A percentile compares a stretch with the other conserved stretches of the same genome.
These are phyloP conservation scores for Lachancea waltii DNA, from an alignment of 805 yeast species.

Conservation along the genomic window DNA sequence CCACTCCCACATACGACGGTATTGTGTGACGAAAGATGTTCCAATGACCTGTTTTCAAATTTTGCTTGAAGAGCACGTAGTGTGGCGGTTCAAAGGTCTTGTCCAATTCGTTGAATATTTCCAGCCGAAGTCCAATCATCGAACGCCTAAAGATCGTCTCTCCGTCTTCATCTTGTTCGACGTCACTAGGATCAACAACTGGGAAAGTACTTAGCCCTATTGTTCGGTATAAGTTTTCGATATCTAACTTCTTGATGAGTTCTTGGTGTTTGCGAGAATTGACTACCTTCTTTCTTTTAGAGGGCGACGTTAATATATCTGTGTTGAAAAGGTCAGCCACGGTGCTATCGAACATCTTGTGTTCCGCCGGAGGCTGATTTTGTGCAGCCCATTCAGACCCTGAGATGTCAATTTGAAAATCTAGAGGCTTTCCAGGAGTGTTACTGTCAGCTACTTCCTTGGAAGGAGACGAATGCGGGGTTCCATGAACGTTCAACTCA, in stretches of 20 bases:
- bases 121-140: slow-evolving; percentile 37
- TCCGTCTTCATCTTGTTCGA: slow-evolving; percentile 12
- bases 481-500: not conserved
- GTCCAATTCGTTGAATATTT: slow-evolving; percentile 28
- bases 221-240: slow-evolving; percentile 34
- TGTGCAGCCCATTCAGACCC: slow-evolving; percentile 21
- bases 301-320: slow-evolving; percentile 25
- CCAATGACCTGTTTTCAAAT: slow-evolving; percentile 28
- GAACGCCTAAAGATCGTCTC: slow-evolving; percentile 14
- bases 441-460: not conserved
- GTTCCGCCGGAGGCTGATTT: slow-evolving; percentile 17
- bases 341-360: slow-evolving; percentile 24
- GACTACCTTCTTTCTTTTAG: slow-evolving; percentile 18
- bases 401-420: slow-evolving; percentile 9
- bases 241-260: slow-evolving; percentile 16
- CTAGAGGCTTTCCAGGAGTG: not conserved
- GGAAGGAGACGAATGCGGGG: not conserved
- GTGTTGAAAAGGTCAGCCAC: slow-evolving; percentile 20
- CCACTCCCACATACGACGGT: slow-evolving; percentile 27
- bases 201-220: slow-evolving; percentile 39
- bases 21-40: slow-evolving; percentile 34
- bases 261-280: slow-evolving; percentile 2
- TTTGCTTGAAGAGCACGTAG: slow-evolving; percentile 32
- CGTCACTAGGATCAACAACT: slow-evolving; percentile 32
- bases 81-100: slow-evolving; percentile 32